phyloP scores from a whole-genome alignment of 495 filamentous ascomycete genomes.

The Penicillium turbatum region DNA sequence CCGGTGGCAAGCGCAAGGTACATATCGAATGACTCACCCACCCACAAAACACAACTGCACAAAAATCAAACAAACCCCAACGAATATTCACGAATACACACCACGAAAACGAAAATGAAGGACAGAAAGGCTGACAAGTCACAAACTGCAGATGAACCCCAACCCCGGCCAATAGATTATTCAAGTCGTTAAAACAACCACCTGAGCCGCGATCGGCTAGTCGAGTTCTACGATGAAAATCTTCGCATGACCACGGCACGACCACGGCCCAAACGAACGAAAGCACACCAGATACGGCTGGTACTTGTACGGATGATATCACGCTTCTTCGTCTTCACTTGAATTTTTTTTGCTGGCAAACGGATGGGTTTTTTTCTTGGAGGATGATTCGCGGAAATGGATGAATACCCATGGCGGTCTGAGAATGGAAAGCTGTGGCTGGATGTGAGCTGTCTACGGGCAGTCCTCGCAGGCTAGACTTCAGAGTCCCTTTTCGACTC shows the following conservation, averaged over 20 bases:
- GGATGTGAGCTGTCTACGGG: conserved; percentile 13
- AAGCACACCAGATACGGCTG: conserved; percentile 29
- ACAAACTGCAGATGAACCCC: conserved; percentile 36
- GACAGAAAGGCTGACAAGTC: conserved; percentile 21
- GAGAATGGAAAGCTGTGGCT: conserved; percentile 27
- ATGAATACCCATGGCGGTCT: conserved; percentile 21
- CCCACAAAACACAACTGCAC: conserved; percentile 5
- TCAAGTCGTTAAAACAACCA: conserved; percentile 23
- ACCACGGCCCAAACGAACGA: conserved; percentile 28
- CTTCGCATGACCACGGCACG: conserved; percentile 23
- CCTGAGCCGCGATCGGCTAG: conserved; percentile 24
- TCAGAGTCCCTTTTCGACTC: conserved; percentile 25
- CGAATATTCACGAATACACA: conserved; percentile 3
- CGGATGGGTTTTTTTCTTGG: conserved; percentile 22
- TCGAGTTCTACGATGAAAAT: conserved; percentile 27
- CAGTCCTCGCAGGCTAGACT: conserved; percentile 9
- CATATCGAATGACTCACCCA: conserved; percentile 24
- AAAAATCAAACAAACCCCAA: neutral
- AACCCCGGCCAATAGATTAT: conserved; percentile 35
- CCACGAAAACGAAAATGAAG: conserved; percentile 1
- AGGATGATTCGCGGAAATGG: conserved; percentile 23
- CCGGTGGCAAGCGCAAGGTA: conserved; percentile 99
- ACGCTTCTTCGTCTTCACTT: conserved; percentile 32
- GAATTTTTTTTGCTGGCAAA: conserved; percentile 29
- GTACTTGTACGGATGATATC: conserved; percentile 37